These are phyloP conservation scores for Corchorus olitorius DNA, from an alignment of 345 rosid species.

Conservation along the genomic window DNA sequence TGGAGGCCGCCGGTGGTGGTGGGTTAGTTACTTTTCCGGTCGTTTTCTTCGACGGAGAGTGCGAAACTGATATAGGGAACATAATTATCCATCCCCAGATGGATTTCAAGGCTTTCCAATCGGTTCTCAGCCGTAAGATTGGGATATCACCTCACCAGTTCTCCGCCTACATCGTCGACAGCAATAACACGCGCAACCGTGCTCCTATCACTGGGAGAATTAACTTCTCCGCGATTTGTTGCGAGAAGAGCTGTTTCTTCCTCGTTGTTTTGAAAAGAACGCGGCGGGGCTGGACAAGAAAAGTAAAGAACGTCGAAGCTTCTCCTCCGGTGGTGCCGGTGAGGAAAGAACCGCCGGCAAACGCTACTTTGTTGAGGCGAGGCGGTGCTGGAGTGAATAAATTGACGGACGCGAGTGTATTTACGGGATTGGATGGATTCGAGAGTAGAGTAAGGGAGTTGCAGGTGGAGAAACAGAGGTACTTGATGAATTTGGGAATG, in stretches of 20 bases:
- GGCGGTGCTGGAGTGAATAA: neutral
- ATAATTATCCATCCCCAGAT: conserved; percentile 31
- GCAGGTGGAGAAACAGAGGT: conserved; percentile 36
- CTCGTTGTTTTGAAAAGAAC: conserved; percentile 40
- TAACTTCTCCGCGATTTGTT: conserved; percentile 38
- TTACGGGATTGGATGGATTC: conserved; percentile 26
- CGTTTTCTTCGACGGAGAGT: conserved; percentile 51
- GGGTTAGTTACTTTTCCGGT: conserved; percentile 29
- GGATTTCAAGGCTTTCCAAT: conserved; percentile 36
- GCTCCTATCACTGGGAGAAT: conserved; percentile 36
- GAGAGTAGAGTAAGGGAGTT: conserved; percentile 31
- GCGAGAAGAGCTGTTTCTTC: conserved; percentile 30
- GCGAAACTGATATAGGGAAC: conserved; percentile 39
- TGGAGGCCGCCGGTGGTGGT: neutral
- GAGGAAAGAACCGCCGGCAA: conserved; percentile 23
- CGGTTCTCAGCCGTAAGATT: conserved; percentile 34
- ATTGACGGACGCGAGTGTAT: conserved; percentile 1
- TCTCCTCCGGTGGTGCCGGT: neutral
- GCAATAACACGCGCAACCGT: conserved; percentile 17
- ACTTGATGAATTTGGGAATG: conserved; percentile 31
- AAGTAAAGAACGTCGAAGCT: conserved; percentile 6
- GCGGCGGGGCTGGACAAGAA: conserved; percentile 33
- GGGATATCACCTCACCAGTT: conserved; percentile 50
- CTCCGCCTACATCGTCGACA: conserved; percentile 35
- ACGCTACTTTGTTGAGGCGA: conserved; percentile 44